Percentiles rank a stretch among this genome's conserved stretches.
Evolutionary conservation across 192 early-diverging fungal species (phyloP).

Genomic region (Backusella sp.): DNA sequence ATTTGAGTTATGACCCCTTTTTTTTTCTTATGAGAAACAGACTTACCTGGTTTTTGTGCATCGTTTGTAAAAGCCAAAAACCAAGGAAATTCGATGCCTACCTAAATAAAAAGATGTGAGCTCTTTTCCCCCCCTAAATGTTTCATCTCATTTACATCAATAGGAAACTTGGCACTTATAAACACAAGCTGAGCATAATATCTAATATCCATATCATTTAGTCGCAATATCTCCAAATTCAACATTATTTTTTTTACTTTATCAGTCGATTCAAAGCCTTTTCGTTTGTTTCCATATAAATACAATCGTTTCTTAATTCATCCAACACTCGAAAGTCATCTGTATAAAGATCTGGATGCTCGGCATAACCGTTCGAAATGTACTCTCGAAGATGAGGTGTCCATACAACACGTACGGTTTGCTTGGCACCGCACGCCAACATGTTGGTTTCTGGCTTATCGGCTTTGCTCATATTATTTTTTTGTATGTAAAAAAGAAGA

Average conservation of each 20-base stretch:
- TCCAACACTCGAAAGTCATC: conserved; percentile 86
- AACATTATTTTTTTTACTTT: conserved; percentile 43
- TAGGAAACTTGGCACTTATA: conserved; percentile 84
- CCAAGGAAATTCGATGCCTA: conserved; percentile 73
- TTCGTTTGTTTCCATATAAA: conserved; percentile 60
- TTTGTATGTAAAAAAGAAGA: too few species aligned
- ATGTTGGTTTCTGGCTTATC: conserved; percentile 46
- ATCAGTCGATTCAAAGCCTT: conserved; percentile 64
- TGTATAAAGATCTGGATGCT: conserved; percentile 82
- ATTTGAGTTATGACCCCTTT: neutral
- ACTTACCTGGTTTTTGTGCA: conserved; percentile 46
- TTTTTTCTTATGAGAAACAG: neutral
- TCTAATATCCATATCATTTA: conserved; percentile 28
- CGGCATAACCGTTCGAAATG: conserved; percentile 77
- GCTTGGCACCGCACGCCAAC: conserved; percentile 55
- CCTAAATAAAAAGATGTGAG: conserved; percentile 28
- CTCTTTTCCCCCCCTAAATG: neutral
- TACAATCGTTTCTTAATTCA: conserved; percentile 68
- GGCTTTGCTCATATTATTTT: neutral
- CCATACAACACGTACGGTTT: conserved; percentile 56
- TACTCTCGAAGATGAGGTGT: conserved; percentile 61
- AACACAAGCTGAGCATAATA: conserved; percentile 88
- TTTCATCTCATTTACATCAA: conserved; percentile 58
- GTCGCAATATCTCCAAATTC: neutral
- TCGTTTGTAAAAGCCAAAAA: conserved; percentile 62